Evolutionary conservation across 176 grass and related monocot genomes (phyloP).

Genomic region (Zoysia japonica): DNA sequence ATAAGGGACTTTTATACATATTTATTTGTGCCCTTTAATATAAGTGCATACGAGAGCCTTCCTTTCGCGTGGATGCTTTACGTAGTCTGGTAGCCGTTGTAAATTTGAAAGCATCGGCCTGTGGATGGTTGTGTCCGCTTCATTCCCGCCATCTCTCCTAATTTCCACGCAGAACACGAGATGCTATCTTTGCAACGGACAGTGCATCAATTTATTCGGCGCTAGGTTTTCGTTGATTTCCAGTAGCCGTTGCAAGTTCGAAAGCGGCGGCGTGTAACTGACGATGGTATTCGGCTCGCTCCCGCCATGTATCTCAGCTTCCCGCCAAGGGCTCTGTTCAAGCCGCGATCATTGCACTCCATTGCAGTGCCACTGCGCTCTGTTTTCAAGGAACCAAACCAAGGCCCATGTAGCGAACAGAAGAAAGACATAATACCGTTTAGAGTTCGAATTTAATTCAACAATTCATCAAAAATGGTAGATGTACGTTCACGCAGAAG

Average conservation of each 20-base stretch:
- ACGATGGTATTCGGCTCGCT: background rate
- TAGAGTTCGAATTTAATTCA: background rate
- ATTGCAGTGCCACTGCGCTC: background rate
- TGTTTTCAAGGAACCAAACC: background rate
- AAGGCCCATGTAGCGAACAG: too few relatives aligned
- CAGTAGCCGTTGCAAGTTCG: slow-evolving; percentile 44
- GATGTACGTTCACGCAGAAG: background rate
- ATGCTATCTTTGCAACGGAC: too few relatives aligned
- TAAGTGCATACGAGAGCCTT: too few relatives aligned
- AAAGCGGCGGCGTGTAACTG: background rate
- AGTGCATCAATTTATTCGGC: too few relatives aligned
- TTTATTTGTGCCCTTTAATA: too few relatives aligned
- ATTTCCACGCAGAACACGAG: too few relatives aligned
- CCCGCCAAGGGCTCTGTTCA: slow-evolving; percentile 9
- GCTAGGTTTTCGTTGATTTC: background rate
- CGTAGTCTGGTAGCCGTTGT: too few relatives aligned
- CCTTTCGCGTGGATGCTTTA: too few relatives aligned
- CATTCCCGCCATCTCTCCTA: too few relatives aligned
- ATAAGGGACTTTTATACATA: too few relatives aligned
- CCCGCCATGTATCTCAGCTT: background rate
- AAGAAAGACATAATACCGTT: background rate
- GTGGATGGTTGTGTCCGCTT: too few relatives aligned
- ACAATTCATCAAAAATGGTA: background rate
- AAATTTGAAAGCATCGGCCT: too few relatives aligned
- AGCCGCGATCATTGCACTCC: background rate